Evolutionary conservation across 2,329 filamentous ascomycete species (phyloP).

Genomic region (Pseudocercospora ulei): DNA sequence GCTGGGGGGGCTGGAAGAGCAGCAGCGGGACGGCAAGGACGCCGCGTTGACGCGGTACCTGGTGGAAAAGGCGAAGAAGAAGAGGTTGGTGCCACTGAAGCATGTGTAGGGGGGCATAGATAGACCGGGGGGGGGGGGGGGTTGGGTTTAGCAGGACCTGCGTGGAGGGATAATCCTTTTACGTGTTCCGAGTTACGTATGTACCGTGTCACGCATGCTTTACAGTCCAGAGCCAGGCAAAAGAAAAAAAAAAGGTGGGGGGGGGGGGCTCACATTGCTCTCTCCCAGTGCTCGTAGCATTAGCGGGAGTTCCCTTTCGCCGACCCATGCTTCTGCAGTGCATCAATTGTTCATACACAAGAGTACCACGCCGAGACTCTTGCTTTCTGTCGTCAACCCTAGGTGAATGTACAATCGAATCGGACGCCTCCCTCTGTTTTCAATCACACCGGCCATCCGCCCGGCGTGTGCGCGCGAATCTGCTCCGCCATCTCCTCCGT

Average conservation of each 20-base stretch:
- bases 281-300: too few species aligned
- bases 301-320: slow-evolving; percentile 3
- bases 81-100: too few species aligned
- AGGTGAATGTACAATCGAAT: slow-evolving; percentile 9
- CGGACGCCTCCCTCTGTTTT: not conserved
- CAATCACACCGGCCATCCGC: slow-evolving; percentile 2
- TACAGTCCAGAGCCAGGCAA: too few species aligned
- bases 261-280: too few species aligned
- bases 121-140: too few species aligned
- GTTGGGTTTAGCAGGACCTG: too few species aligned
- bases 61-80: too few species aligned
- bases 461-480: slow-evolving; percentile 3
- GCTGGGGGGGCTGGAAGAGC: not conserved
- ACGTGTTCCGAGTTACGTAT: not conserved
- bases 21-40: not conserved
- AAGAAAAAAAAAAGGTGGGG: too few species aligned
- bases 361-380: slow-evolving; percentile 4
- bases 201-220: slow-evolving; percentile 1
- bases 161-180: not conserved
- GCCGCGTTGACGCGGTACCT: not conserved
- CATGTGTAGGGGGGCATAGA: too few species aligned
- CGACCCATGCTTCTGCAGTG: slow-evolving; percentile 3
- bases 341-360: slow-evolving; percentile 8
- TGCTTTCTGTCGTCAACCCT: slow-evolving; percentile 9
- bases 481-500: slow-evolving; percentile 7